A percentile compares a stretch with the other conserved stretches of the same genome.
phyloP scores from a whole-genome alignment of 116 monocot genomes.

The Trichopus zeylanicus region DNA sequence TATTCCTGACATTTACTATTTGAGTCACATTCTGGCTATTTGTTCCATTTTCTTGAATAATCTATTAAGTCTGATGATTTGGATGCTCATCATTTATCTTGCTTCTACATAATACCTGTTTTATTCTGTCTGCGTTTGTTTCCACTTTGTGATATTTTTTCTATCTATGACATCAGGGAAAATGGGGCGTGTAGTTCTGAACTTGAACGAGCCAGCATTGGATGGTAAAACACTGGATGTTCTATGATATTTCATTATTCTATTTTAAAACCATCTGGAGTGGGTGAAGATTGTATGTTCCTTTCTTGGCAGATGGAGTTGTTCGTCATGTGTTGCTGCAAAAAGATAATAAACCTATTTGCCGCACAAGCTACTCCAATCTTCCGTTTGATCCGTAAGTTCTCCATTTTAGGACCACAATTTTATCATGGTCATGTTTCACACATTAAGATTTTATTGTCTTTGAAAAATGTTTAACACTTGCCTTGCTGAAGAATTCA shows the following conservation, averaged over 20 bases:
- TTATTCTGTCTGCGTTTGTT: background rate
- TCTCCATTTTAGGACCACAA: background rate
- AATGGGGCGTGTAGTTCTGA: background rate
- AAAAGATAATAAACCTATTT: constrained; percentile 30
- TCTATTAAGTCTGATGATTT: too few species aligned
- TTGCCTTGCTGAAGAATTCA: too few species aligned
- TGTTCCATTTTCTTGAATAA: too few species aligned
- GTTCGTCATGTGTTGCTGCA: constrained; percentile 11
- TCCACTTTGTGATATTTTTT: background rate
- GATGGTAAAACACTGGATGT: background rate
- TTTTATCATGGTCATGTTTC: background rate
- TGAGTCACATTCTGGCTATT: too few species aligned
- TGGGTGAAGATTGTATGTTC: background rate
- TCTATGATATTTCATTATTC: background rate
- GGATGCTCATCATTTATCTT: too few species aligned
- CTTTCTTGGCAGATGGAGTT: constrained; percentile 9
- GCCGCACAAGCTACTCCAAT: constrained; percentile 12
- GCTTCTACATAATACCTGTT: background rate
- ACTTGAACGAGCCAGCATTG: constrained; percentile 1
- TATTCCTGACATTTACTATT: too few species aligned
- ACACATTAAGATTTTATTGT: too few species aligned
- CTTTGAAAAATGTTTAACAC: too few species aligned
- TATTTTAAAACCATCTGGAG: too few species aligned
- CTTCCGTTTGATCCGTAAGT: constrained; percentile 23
- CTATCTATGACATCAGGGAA: background rate